These are phyloP conservation scores for Metschnikowia proteae DNA, from an alignment of 805 yeast species.

Conservation along the genomic window DNA sequence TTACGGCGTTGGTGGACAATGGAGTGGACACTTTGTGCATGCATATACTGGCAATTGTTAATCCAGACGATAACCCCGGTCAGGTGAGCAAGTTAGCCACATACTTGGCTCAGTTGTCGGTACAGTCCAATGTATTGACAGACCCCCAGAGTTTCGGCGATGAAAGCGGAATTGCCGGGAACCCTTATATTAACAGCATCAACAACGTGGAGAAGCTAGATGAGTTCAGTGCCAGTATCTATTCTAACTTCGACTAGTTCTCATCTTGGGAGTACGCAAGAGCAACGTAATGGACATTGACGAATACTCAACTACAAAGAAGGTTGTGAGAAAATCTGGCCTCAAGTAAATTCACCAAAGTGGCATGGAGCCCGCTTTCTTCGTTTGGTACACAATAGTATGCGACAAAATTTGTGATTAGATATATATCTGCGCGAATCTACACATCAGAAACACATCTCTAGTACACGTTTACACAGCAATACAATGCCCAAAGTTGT, in stretches of 20 bases:
- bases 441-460: background rate
- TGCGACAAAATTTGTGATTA: slow-evolving; percentile 1
- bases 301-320: background rate
- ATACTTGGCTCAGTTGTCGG: slow-evolving; percentile 62
- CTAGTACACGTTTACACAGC: background rate
- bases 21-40: slow-evolving; percentile 34
- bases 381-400: background rate
- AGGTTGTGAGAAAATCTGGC: too few relatives aligned
- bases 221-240: slow-evolving; percentile 86
- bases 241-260: slow-evolving; percentile 62
- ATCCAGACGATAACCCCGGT: slow-evolving; percentile 18
- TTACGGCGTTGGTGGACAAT: slow-evolving; percentile 30
- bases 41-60: slow-evolving; percentile 29
- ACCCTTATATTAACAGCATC: slow-evolving; percentile 34
- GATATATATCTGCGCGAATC: slow-evolving; percentile 2
- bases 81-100: slow-evolving; percentile 49
- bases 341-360: too few relatives aligned
- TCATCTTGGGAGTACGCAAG: background rate
- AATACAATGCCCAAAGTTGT: slow-evolving; percentile 40
- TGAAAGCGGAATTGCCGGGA: slow-evolving; percentile 32
- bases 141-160: slow-evolving; percentile 38
- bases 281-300: slow-evolving; percentile 1
- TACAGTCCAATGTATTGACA: slow-evolving; percentile 54
- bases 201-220: slow-evolving; percentile 59
- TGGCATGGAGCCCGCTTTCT: too few relatives aligned